A percentile compares a stretch with the other conserved stretches of the same genome.
phyloP scores from a whole-genome alignment of 2,329 filamentous ascomycete genomes.

The Daldinia eschscholtzii region DNA sequence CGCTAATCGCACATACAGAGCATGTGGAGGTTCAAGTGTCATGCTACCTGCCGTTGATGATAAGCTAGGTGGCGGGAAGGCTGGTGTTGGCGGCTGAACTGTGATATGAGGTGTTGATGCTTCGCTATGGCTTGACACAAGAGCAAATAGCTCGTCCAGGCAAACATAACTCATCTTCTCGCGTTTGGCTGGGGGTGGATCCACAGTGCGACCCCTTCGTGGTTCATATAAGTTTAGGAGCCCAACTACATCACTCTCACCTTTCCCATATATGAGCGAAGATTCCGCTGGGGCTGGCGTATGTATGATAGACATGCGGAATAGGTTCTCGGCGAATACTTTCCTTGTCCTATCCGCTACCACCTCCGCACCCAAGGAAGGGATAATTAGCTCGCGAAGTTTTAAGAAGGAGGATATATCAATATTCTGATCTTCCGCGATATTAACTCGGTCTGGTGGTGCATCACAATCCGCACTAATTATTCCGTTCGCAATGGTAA shows the following conservation, averaged over 20 bases:
- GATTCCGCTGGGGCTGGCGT: conserved; percentile 68
- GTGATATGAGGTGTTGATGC: conserved; percentile 54
- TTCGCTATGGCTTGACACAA: conserved; percentile 68
- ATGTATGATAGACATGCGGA: conserved; percentile 86
- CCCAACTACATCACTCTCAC: conserved; percentile 57
- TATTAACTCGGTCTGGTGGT: conserved; percentile 60
- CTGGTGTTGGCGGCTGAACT: conserved; percentile 61
- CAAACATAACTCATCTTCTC: conserved; percentile 83
- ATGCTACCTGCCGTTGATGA: conserved; percentile 40
- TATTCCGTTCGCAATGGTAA: conserved; percentile 76
- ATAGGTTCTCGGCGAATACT: conserved; percentile 80
- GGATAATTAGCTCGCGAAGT: conserved; percentile 79
- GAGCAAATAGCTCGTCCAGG: conserved; percentile 80
- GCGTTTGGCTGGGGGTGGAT: conserved; percentile 73
- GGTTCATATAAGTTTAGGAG: conserved; percentile 73
- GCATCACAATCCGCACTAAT: conserved; percentile 71
- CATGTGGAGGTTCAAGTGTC: conserved; percentile 49
- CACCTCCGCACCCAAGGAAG: conserved; percentile 73
- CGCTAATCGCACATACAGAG: conserved; percentile 72
- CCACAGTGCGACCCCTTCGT: conserved; percentile 79
- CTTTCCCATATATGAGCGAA: conserved; percentile 66
- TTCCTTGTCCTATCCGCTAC: conserved; percentile 77
- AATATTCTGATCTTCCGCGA: conserved; percentile 80
- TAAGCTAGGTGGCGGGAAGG: conserved; percentile 52
- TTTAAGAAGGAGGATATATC: conserved; percentile 81